These are phyloP conservation scores for Suillus bovinus DNA, from an alignment of 768 basidiomycete genomes.

Conservation along the genomic window DNA sequence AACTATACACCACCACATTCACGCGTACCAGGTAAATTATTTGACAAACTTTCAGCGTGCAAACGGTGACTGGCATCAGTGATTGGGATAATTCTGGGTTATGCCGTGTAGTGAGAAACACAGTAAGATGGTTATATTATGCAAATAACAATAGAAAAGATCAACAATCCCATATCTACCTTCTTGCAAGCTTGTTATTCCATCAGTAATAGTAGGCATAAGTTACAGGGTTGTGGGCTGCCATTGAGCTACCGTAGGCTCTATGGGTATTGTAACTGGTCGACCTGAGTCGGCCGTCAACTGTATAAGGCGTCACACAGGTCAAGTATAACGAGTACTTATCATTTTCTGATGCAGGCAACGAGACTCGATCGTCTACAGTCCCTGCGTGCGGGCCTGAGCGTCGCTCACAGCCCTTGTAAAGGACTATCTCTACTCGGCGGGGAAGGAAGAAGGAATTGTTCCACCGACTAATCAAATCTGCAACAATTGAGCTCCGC, in stretches of 20 bases:
- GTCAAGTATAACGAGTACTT: slow-evolving; percentile 65
- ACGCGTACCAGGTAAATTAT: no score
- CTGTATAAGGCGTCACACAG: slow-evolving; percentile 43
- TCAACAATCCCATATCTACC: neutral
- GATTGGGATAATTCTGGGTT: no score
- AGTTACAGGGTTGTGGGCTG: fast-evolving
- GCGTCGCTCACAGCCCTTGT: slow-evolving; percentile 74
- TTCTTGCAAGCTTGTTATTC: slow-evolving; percentile 7
- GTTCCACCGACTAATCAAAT: slow-evolving; percentile 82
- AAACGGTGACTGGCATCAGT: no score
- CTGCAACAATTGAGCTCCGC: slow-evolving; percentile 58
- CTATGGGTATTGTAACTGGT: no score
- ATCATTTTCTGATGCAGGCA: slow-evolving; percentile 51
- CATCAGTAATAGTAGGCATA: neutral
- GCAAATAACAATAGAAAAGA: neutral
- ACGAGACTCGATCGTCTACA: slow-evolving; percentile 54
- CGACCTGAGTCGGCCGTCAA: neutral
- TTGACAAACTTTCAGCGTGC: no score
- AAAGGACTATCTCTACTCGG: slow-evolving; percentile 76
- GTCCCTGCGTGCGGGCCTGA: slow-evolving; percentile 59
- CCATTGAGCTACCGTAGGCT: neutral
- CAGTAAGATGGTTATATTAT: no score
- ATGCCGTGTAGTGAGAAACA: no score
- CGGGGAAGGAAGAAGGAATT: slow-evolving; percentile 70
- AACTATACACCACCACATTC: no score